Evolutionary conservation across 345 rosid genomes (phyloP).

Genomic region (Clausena lansium): DNA sequence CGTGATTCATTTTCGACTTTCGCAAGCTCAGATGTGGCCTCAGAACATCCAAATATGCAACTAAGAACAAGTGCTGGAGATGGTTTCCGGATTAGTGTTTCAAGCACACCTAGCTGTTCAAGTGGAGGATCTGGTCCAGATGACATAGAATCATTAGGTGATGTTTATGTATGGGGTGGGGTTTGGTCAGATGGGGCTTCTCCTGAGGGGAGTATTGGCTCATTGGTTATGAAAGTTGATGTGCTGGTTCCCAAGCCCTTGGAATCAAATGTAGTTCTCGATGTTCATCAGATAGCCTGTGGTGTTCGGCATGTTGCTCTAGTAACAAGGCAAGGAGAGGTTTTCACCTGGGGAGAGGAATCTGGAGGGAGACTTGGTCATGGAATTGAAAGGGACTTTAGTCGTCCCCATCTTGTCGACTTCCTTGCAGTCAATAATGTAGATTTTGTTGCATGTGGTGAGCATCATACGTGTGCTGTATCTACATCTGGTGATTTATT

Average conservation of each 20-base stretch:
- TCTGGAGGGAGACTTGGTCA: conserved; percentile 97
- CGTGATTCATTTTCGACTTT: conserved; percentile 39
- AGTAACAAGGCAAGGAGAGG: conserved; percentile 95
- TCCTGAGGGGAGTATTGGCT: conserved; percentile 45
- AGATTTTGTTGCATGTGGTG: conserved; percentile 85
- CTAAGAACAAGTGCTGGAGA: conserved; percentile 76
- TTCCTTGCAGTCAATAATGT: conserved; percentile 68
- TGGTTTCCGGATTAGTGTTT: conserved; percentile 92
- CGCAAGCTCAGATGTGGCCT: conserved; percentile 73
- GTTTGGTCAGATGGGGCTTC: conserved; percentile 72
- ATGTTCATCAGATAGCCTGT: conserved; percentile 93
- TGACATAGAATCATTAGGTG: conserved; percentile 96
- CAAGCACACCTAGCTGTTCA: conserved; percentile 93
- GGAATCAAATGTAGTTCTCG: conserved; percentile 91
- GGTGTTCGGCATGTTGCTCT: conserved; percentile 82
- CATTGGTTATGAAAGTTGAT: conserved; percentile 45
- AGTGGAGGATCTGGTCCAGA: conserved; percentile 97
- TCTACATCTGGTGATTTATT: conserved; percentile 76
- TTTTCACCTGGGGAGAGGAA: conserved; percentile 98
- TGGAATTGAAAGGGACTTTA: conserved; percentile 62
- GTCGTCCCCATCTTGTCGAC: conserved; percentile 81
- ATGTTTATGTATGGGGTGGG: conserved; percentile 95
- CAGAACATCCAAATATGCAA: conserved; percentile 87
- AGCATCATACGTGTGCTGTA: conserved; percentile 82
- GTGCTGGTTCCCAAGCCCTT: conserved; percentile 73